These are phyloP conservation scores for Neoboletus subvelutipes DNA, from an alignment of 768 basidiomycete genomes.

Conservation along the genomic window DNA sequence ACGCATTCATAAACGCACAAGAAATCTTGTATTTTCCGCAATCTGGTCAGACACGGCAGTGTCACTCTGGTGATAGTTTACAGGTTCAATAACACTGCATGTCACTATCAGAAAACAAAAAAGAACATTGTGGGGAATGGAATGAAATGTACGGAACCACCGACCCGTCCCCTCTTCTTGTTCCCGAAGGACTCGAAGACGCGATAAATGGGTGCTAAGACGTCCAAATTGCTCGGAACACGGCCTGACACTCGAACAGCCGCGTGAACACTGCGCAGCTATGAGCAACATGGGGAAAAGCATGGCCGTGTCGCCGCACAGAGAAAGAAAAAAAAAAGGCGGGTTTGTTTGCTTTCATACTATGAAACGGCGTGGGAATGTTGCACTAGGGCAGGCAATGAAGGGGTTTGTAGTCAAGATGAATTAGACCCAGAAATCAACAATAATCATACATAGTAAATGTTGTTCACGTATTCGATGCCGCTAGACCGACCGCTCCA, in stretches of 20 bases:
- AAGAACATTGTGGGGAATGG: background rate
- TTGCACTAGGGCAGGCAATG: conserved; percentile 20
- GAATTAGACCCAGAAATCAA: too few species aligned
- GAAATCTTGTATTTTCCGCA: background rate
- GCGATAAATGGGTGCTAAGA: conserved; percentile 77
- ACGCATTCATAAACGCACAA: background rate
- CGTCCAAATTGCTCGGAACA: conserved; percentile 72
- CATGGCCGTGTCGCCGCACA: conserved; percentile 85
- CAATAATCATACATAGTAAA: background rate
- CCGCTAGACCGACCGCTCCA: conserved; percentile 60
- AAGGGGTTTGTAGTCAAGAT: too few species aligned
- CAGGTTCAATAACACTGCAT: background rate
- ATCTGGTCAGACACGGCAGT: background rate
- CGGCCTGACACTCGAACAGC: conserved; percentile 90
- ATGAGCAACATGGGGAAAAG: conserved; percentile 91
- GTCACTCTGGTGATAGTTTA: background rate
- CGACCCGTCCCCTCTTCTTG: conserved; percentile 69
- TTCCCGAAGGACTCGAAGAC: conserved; percentile 36
- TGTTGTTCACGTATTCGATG: background rate
- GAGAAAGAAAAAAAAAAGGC: conserved; percentile 25
- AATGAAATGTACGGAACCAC: conserved; percentile 53
- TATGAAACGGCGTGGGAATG: conserved; percentile 12
- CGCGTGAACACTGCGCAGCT: conserved; percentile 58
- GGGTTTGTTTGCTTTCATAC: background rate
- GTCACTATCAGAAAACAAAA: background rate